Base-by-base conservation (phyloP, 202 grass and related monocot genomes). In the Carex arenaria region DNA sequence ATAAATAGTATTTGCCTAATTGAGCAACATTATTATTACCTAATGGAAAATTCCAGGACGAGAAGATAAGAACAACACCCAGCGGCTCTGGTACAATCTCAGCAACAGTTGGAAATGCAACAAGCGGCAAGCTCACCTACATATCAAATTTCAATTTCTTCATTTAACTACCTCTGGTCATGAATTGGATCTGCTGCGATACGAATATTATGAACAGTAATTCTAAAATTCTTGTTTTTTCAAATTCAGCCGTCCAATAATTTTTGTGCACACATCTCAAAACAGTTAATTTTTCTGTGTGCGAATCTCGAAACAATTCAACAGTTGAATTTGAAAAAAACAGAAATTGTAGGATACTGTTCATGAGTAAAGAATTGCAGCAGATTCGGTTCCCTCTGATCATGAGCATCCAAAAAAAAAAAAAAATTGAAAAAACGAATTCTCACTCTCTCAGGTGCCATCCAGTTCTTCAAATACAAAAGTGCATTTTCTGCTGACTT, bases 41-140 rank as follows among this genome's bases (percentile, higher is more conserved):
- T 72, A 98, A 14, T 0, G 95, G 95, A 82, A 95, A 64, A 86
- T 98, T 98, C 95, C 95, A 98, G 45, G 86, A 91, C 10, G 92
- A 90, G 89, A 95, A 91, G 56, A 98, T 38, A 84, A 95, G 95
- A 61, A 98, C 86, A 38, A 93, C 86, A 17, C 95, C 95, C 49
- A 98, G 91, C 51, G 95, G 95, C 89, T 98, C 92, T 30, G 92
- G 86, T 63, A 95, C 77, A n/a, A 98, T 63, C 83, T 91, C 89
- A 53, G 86, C 95, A 3, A 42, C 83, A 51, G 92, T 55, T 31
- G 95, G 95, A 86, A 89, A 95, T 15, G 91, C 67, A 22, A 76
- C 45, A 32, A 92, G 47, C 17, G 95, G 92, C 72, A 89, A 22
- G 32, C 53, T 84, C 3, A 90, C 92, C 94, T 97, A 62, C 69